These are phyloP conservation scores for Ophiostoma angusticollis DNA, from an alignment of 2,329 filamentous ascomycete species.

Conservation along the genomic window DNA sequence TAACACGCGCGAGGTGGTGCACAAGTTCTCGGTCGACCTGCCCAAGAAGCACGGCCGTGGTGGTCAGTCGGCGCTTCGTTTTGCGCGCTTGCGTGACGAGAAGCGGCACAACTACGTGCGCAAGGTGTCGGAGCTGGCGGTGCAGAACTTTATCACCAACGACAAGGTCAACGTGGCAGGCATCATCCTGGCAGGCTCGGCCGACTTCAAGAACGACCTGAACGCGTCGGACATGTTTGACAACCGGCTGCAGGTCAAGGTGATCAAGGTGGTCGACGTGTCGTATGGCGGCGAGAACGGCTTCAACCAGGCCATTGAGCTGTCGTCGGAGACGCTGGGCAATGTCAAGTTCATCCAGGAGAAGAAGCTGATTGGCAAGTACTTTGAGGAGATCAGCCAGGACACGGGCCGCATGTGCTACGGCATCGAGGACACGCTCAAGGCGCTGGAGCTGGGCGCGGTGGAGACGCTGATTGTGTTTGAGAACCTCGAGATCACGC, in stretches of 20 bases:
- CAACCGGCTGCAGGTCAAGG: conserved; percentile 77
- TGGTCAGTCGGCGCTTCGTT: conserved; percentile 99
- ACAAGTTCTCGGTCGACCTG: conserved; percentile 97
- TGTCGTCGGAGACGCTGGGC: conserved; percentile 86
- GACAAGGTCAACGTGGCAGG: conserved; percentile 98
- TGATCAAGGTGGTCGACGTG: conserved; percentile 98
- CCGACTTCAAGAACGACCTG: conserved; percentile 98
- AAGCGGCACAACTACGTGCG: conserved; percentile 99
- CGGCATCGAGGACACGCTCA: conserved; percentile 93
- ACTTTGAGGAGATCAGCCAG: conserved; percentile 98
- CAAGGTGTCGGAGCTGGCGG: conserved; percentile 93
- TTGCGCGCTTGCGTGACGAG: conserved; percentile 96
- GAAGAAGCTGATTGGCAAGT: conserved; percentile 98
- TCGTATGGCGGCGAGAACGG: conserved; percentile 98
- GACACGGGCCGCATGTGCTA: conserved; percentile 97
- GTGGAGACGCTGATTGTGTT: conserved; percentile 92
- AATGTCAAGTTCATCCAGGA: conserved; percentile 99
- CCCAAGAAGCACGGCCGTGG: conserved; percentile 99
- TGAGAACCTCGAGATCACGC: conserved; percentile 90
- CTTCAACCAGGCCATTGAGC: conserved; percentile 97
- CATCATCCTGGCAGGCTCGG: conserved; percentile 87
- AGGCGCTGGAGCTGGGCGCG: conserved; percentile 89
- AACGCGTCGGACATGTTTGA: conserved; percentile 98
- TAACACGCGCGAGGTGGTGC: conserved; percentile 90
- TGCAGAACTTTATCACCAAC: conserved; percentile 96